Evolutionary conservation across 2,329 filamentous ascomycete genomes (phyloP), one percentile per base, ranked within the genome.

Genomic region (Ceratocystis cubensis): DNA sequence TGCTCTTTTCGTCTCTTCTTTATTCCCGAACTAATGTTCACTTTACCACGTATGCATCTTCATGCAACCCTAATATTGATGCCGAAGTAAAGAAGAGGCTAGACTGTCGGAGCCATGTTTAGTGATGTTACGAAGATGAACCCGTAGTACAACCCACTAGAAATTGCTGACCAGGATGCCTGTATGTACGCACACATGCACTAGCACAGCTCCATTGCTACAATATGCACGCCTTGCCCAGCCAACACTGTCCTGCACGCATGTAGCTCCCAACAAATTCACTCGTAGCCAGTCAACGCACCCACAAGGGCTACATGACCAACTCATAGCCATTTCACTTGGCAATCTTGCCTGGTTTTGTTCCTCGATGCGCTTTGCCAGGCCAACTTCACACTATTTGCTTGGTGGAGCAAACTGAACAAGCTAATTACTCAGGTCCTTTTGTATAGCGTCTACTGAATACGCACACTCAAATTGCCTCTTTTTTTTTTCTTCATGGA

Each of bases 1-100:
- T 33, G 13, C 46, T 64, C 46, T 22, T 56, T 64, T 56, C 46
- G n/a, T 37, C 48, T 37, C 41, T 37, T 53, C 56, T 59, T 59
- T 41, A 41, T 56, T 15, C 45, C 33, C 46, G 7, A 22, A 17
- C 28, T 50, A 8, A 17, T 33, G 5, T 15, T 25, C 41, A 5
- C 6, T 45, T 25, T 62, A 20, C 37, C 6, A 45, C 45, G 20
- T 41, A 13, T 62, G 20, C 33, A 63, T 45, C 8, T 7, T 7
- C 28, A 10, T 10, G 25, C 33, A 59, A 37, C 56, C 56, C 56
- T 37, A 37, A 37, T 37, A 1, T n/a, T 57, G 10, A 8, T 57
- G 25, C 53, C 13, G 22, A 30, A 33, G 30, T 5, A 33, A 20
- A 22, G 6, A 33, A 57, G 2, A 30, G 10, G 25, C 28, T 25